These are phyloP conservation scores for Solanum chmielewskii DNA, from an alignment of 257 asterid genomes.

Conservation along the genomic window DNA sequence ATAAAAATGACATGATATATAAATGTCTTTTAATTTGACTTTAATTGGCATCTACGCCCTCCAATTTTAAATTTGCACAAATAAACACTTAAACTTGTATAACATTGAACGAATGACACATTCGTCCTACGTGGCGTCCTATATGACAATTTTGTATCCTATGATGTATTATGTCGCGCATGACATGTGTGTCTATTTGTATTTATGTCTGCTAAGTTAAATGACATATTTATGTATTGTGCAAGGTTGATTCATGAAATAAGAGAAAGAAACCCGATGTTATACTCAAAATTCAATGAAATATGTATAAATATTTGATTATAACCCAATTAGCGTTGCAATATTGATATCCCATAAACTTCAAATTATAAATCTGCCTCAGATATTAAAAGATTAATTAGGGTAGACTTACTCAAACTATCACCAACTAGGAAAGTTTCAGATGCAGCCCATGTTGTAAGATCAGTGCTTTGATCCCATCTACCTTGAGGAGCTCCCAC, in stretches of 20 bases:
- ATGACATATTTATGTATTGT: no score
- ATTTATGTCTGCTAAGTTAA: no score
- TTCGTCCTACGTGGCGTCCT: neutral
- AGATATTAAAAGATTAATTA: neutral
- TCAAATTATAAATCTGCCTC: neutral
- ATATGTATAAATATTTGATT: neutral
- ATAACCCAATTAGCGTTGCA: neutral
- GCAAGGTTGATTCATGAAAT: no score
- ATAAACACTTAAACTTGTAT: no score
- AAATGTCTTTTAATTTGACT: no score
- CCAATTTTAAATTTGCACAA: accelerated
- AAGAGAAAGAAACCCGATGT: neutral
- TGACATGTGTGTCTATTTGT: no score
- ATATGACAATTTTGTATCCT: no score
- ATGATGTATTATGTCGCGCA: no score
- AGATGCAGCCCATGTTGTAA: conserved; percentile 43
- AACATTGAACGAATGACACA: no score
- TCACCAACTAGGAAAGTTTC: conserved; percentile 36
- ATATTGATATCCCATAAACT: neutral
- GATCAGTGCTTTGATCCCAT: conserved; percentile 37
- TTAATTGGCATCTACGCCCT: no score
- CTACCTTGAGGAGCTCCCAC: conserved; percentile 50
- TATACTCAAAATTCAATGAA: neutral
- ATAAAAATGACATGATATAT: no score
- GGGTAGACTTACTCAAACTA: conserved; percentile 28